Evolutionary conservation across 2,329 filamentous ascomycete genomes (phyloP), one percentile per base, ranked within the genome.

Genomic region (Cladosporium austrohemisphaericum): DNA sequence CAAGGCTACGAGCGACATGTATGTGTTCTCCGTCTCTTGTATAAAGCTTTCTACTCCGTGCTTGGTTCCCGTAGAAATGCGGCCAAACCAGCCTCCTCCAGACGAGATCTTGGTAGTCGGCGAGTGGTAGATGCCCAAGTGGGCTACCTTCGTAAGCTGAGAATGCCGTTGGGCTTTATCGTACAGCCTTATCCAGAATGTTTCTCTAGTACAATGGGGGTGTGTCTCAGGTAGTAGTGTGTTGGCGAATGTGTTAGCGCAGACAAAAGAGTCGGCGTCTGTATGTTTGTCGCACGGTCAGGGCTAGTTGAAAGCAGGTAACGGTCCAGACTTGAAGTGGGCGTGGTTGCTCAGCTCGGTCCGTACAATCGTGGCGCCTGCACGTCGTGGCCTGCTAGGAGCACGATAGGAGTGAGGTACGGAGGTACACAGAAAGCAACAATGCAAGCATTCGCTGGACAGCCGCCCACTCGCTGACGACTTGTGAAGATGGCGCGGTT

Each of bases 341-440:
- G 31, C 29, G 25, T 16, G 31, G 31, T 35, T 23, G 25, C 20
- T 47, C 44, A 37, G 33, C 44, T 38, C 19, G 33, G 29, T 14
- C 26, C n/a, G 31, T 25, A 23, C 23, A 25, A 47, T 47, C 31
- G 44, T 37, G 44, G 44, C 44, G 44, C 23, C 32, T 47, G 44
- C 25, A 47, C 33, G 32, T 31, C 26, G 44, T 37, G n/a, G 22
- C 33, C 8, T 10, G 43, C 44, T 31, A 26, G 10, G 10, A 13
- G 19, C 18, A 20, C 16, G 14, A 36, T n/a, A 19, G 33, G 11
- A 20, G 7, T 6, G 33, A 26, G 44, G 31, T 25, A 26, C 29
- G 25, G 19, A 35, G 25, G 41, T 45, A 45, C 22, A 22, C 8
- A 22, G 8, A 13, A 20, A 23, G 22, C 11, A 9, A 19, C 16